Evolutionary conservation across 2,329 filamentous ascomycete species (phyloP), one percentile per base, ranked within the genome.

Genomic region (Claviceps digitariae): DNA sequence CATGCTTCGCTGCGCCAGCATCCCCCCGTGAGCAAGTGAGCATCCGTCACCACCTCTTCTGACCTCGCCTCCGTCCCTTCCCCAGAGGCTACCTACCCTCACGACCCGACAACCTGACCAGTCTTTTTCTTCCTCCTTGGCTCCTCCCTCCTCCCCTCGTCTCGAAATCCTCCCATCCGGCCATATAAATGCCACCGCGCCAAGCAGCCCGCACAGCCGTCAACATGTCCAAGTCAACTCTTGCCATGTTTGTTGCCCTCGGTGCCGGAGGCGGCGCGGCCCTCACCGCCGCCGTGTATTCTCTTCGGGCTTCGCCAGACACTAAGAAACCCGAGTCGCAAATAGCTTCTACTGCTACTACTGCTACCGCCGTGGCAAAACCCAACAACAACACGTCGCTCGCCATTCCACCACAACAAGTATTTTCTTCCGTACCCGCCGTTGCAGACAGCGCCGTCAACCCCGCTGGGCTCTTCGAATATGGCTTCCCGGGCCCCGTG

Each of bases 401-500:
- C 50, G 67, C 72, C 43, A 64, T 81, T 29, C 81, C 83, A 2
- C 75, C 85, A 54, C 74, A 82, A 53, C 82, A 84, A 49, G 73
- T 74, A 61, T 75, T 74, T 64, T 59, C 62, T 43, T 61, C 59
- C 59, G 61, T 58, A 56, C 45, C 55, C 21, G 48, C 55, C 25
- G 62, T 68, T 31, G 58, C 65, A 50, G 62, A 66, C 50, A 64
- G 71, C 12, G 81, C 78, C 38, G 85, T 90, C 63, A 78, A 91
- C 68, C 86, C 87, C 4, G 73, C 82, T 40, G 87, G 87, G 13
- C 77, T 91, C 60, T 87, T 90, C 69, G 79, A 90, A 61, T 91
- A 91, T 66, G 87, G 93, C 63, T 96, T 97, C 70, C 91, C 93
- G 0, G 93, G 93, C 55, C 93, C 93, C 34, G 74, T 95, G 41